These are phyloP conservation scores for Tilletia indica DNA, from an alignment of 1,284 basidiomycete genomes.

Conservation along the genomic window DNA sequence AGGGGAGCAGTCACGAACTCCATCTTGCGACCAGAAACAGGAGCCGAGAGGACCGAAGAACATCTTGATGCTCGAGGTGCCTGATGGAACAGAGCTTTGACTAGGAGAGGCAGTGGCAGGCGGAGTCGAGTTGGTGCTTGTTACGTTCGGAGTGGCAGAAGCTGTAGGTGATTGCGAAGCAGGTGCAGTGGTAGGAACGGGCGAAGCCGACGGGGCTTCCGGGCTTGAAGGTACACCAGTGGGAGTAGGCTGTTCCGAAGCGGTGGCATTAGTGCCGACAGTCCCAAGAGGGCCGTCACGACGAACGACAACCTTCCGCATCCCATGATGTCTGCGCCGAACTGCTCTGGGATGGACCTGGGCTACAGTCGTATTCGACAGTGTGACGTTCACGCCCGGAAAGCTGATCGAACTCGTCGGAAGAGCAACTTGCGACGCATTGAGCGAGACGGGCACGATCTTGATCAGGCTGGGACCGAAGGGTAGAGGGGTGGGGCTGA, in stretches of 20 bases:
- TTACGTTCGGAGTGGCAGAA: neutral
- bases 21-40: neutral
- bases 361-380: neutral
- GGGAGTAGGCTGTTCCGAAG: neutral
- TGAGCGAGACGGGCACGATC: neutral
- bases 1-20: neutral
- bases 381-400: constrained; percentile 6
- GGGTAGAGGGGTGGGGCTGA: constrained; percentile 8
- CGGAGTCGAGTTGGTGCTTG: neutral
- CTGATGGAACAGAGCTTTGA: neutral
- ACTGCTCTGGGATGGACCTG: neutral
- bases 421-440: neutral
- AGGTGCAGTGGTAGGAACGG: neutral
- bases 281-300: neutral
- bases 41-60: constrained; percentile 4
- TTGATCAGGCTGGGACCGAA: constrained; percentile 13
- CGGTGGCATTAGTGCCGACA: neutral
- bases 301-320: neutral
- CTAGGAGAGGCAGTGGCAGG: neutral
- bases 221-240: neutral
- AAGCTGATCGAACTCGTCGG: neutral
- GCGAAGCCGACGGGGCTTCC: neutral
- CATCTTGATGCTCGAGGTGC: constrained; percentile 2
- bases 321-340: neutral
- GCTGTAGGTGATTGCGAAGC: neutral